These are phyloP conservation scores for Telfairia occidentalis DNA, from an alignment of 331 rosid genomes.

Conservation along the genomic window DNA sequence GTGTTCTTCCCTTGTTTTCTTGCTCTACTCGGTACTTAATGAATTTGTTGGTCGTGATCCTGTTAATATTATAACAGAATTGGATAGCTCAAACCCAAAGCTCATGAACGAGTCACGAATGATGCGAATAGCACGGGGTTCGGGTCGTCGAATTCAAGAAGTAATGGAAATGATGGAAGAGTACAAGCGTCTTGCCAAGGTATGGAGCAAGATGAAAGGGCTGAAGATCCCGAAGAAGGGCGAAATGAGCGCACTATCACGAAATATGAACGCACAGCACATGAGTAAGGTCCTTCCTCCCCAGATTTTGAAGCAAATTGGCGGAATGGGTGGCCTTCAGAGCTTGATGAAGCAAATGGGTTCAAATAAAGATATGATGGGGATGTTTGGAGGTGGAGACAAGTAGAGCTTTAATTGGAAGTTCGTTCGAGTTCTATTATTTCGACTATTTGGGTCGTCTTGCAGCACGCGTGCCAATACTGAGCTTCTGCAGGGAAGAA, in stretches of 20 bases:
- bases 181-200: slow-evolving; percentile 60
- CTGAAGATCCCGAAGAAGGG: slow-evolving; percentile 74
- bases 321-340: slow-evolving; percentile 75
- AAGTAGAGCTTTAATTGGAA: slow-evolving; percentile 1
- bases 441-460: background rate
- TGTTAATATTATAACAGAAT: slow-evolving; percentile 33
- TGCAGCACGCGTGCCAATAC: background rate
- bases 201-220: slow-evolving; percentile 61
- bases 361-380: slow-evolving; percentile 76
- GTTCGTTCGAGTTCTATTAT: background rate
- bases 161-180: slow-evolving; percentile 68
- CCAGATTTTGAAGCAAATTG: slow-evolving; percentile 74
- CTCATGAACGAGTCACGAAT: slow-evolving; percentile 57
- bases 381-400: slow-evolving; percentile 71
- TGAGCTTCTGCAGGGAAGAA: background rate
- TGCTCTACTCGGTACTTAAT: background rate
- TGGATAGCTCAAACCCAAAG: slow-evolving; percentile 69
- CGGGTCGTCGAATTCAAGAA: slow-evolving; percentile 52
- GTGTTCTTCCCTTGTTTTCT: background rate
- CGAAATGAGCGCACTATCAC: slow-evolving; percentile 49
- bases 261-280: slow-evolving; percentile 69
- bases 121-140: slow-evolving; percentile 68
- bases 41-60: background rate
- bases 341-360: slow-evolving; percentile 92
- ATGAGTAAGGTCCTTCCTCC: slow-evolving; percentile 80